Base-by-base conservation (phyloP, 1,284 basidiomycete genomes). In the Melampsora americana region DNA sequence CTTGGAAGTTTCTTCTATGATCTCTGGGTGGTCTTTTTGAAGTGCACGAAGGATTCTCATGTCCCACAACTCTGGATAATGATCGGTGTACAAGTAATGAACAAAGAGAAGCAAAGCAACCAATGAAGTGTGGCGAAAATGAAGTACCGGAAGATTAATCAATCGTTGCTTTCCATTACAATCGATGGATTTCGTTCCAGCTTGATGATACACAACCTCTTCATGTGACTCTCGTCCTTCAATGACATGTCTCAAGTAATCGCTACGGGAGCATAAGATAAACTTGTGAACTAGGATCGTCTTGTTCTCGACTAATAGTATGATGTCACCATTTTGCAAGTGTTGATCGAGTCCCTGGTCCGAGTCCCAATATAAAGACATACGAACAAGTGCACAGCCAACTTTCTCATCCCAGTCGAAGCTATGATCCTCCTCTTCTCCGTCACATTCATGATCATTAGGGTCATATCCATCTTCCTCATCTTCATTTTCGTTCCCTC, bases 21-120 rank as follows among this genome's bases (percentile, higher is more conserved):
- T 26, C 28, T 60, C 75, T 46, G 79, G 60, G 32, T 78, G 72
- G 28, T 77, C 82, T 4, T 81, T 81, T 61, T 85, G 85, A 2
- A 91, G 83, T 1, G 84, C 83, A 0, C 84, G 80, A 0, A 85
- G 85, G 12, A 97, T 86, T 14, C 93, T 88, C 14, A 86, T 85
- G 80, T 97, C 94, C 92, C 93, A 96, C 6, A 95, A 82, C 0
- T 92, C 88, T 7, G 92, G 86, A 0, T 95, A 82, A 35, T 90
- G 87, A 82, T 98, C 95, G 1, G 91, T 88, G 84, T 98, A 98
- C 14, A 98, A 82, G 81, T 95, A 98, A 65, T 90, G 87, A 20
- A 96, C 82, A 6, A 98, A 84, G 30, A 97, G 86, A 11, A 97
- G 86, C 5, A 90, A 84, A 0, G 92, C 86, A 3, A 93, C 84